phyloP scores from a whole-genome alignment of 2,329 filamentous ascomycete genomes.

The Westerdykella aurantiaca region DNA sequence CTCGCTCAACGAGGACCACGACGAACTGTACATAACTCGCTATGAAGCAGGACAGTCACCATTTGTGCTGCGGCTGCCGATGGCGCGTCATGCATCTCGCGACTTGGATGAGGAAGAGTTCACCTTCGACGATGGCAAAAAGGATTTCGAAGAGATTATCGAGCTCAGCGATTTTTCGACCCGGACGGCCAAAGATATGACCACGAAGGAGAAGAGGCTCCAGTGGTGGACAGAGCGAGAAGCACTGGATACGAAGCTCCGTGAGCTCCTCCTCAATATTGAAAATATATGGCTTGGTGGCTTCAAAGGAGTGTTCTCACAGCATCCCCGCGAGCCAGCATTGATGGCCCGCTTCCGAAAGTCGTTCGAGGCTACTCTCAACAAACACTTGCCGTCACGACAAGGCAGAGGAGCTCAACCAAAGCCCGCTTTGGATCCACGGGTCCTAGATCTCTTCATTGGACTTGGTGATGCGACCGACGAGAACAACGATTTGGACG shows the following conservation, averaged over 20 bases:
- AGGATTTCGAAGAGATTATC: slow-evolving; percentile 79
- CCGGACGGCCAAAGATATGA: slow-evolving; percentile 66
- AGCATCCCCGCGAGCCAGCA: slow-evolving; percentile 56
- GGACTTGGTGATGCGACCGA: slow-evolving; percentile 69
- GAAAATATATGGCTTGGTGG: slow-evolving; percentile 93
- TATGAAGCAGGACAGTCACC: slow-evolving; percentile 69
- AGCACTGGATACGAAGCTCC: slow-evolving; percentile 68
- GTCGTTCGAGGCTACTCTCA: slow-evolving; percentile 71
- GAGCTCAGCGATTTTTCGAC: slow-evolving; percentile 75
- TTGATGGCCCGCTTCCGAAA: slow-evolving; percentile 70
- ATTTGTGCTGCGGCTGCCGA: slow-evolving; percentile 79
- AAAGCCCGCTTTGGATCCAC: slow-evolving; percentile 52
- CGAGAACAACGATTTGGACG: slow-evolving; percentile 70
- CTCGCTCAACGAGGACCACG: slow-evolving; percentile 71
- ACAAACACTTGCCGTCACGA: slow-evolving; percentile 80
- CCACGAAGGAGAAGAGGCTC: slow-evolving; percentile 65
- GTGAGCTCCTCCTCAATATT: slow-evolving; percentile 73
- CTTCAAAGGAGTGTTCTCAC: slow-evolving; percentile 89
- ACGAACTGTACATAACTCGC: slow-evolving; percentile 86
- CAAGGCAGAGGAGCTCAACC: slow-evolving; percentile 52
- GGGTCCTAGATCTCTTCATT: slow-evolving; percentile 81
- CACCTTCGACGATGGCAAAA: slow-evolving; percentile 71
- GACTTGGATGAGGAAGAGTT: slow-evolving; percentile 78
- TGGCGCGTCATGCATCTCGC: slow-evolving; percentile 74
- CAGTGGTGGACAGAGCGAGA: slow-evolving; percentile 89